These are phyloP conservation scores for Trichophyton equinum DNA, from an alignment of 2,329 filamentous ascomycete genomes.

Conservation along the genomic window DNA sequence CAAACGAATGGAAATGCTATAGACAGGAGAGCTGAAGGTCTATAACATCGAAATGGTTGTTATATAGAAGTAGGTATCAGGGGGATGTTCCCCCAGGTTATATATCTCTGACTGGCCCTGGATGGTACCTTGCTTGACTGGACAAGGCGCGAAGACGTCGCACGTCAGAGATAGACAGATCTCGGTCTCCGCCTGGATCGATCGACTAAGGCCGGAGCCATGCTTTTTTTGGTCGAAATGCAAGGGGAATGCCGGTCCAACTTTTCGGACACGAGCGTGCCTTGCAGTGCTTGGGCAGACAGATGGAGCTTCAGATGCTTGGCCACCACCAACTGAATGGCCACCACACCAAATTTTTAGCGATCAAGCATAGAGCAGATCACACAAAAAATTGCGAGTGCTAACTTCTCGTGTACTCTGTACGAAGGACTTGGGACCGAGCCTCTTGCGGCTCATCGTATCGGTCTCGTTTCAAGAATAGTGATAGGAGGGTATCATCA, in stretches of 20 bases:
- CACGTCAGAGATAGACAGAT: constrained; percentile 6
- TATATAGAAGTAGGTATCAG: not conserved
- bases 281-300: not conserved
- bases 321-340: not conserved
- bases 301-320: not conserved
- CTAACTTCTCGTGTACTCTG: not conserved
- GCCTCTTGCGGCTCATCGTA: not conserved
- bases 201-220: not conserved
- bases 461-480: not conserved
- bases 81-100: not conserved
- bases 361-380: not conserved
- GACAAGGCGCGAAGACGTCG: constrained; percentile 1
- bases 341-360: not conserved
- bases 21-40: not conserved
- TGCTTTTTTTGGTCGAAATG: not conserved
- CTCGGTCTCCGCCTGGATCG: not conserved
- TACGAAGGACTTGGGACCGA: not conserved
- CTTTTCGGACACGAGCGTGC: not conserved
- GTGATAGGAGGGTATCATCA: not conserved
- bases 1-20: not conserved
- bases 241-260: not conserved
- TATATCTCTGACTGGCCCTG: not conserved
- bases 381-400: not conserved
- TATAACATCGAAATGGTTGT: not conserved
- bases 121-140: not conserved